These are phyloP conservation scores for Camelina hispida DNA, from an alignment of 345 rosid species.

Conservation along the genomic window DNA sequence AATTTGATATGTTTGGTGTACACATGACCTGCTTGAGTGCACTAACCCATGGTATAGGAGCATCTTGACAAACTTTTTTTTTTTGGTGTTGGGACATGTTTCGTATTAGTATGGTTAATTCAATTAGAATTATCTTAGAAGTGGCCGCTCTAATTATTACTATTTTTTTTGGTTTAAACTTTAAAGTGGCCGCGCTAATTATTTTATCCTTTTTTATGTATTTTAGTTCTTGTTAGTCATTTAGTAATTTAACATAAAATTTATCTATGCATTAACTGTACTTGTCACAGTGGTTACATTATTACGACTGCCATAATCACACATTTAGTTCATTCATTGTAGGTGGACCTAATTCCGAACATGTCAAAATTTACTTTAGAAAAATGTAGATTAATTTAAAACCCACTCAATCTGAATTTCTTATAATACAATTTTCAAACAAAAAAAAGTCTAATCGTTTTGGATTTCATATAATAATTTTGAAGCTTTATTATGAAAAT, in stretches of 20 bases:
- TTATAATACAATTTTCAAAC: no score
- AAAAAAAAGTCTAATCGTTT: no score
- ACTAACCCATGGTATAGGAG: not conserved
- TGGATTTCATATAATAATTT: no score
- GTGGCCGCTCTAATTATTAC: no score
- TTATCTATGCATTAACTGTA: not conserved
- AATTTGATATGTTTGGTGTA: not conserved
- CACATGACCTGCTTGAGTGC: slow-evolving; percentile 13
- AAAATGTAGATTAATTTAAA: not conserved
- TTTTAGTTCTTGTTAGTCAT: not conserved
- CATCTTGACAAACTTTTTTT: not conserved
- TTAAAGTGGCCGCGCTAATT: not conserved
- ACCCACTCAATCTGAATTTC: no score
- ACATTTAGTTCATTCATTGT: not conserved
- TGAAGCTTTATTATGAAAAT: no score
- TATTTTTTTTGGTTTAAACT: no score
- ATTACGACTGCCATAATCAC: not conserved
- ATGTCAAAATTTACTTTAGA: not conserved
- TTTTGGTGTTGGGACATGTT: not conserved
- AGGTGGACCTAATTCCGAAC: not conserved
- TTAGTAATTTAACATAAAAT: not conserved
- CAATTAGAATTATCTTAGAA: not conserved
- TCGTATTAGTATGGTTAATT: not conserved
- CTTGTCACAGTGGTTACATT: not conserved
- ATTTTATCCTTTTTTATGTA: not conserved